Evolutionary conservation across 345 rosid genomes (phyloP), one percentile per base, ranked within the genome.

Genomic region (Diplotaxis tenuifolia): DNA sequence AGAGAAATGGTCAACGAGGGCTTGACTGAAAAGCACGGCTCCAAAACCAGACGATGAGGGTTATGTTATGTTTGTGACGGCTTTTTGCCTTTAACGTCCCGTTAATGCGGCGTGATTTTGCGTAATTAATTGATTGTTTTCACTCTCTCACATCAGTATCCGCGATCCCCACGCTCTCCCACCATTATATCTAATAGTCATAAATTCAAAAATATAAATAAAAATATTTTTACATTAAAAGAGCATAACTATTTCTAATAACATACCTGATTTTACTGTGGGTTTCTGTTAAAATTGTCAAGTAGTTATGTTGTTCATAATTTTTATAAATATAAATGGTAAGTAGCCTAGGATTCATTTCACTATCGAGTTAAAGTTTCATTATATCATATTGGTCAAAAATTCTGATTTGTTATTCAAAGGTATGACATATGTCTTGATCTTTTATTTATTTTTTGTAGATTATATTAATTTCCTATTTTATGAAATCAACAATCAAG

Each of bases 101-200:
- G 79, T 84, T 78, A 72, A 64, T 67, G 72, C 77, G 77, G 70
- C 74, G 73, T 76, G 78, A 78, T 62, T 78, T 78, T 73, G 66
- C 70, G 70, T 67, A 62, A 61, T 72, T n/a, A 5, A 42, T 66
- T 45, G 2, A 14, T 66, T 23, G 74, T 72, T 27, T 79, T 32
- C 75, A 70, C 74, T 62, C 77, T 71, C 75, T 50, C 29, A 65
- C 67, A 10, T 59, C 49, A 61, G 60, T 62, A 34, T 15, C 0
- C 58, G n/a, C n/a, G n/a, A n/a, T n/a, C n/a, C n/a, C n/a, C n/a
- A n/a, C n/a, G n/a, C n/a, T n/a, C 79, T 21, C 59, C 59, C 27
- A 18, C 22, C 11, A 49, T 49, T 49, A 49, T 49, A 10, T 16
- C 2, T 5, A 54, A 4, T 21, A 53, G 25, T 12, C 20, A 52